These are phyloP conservation scores for Pulveroboletus sp. DNA, from an alignment of 768 basidiomycete genomes.

Conservation along the genomic window DNA sequence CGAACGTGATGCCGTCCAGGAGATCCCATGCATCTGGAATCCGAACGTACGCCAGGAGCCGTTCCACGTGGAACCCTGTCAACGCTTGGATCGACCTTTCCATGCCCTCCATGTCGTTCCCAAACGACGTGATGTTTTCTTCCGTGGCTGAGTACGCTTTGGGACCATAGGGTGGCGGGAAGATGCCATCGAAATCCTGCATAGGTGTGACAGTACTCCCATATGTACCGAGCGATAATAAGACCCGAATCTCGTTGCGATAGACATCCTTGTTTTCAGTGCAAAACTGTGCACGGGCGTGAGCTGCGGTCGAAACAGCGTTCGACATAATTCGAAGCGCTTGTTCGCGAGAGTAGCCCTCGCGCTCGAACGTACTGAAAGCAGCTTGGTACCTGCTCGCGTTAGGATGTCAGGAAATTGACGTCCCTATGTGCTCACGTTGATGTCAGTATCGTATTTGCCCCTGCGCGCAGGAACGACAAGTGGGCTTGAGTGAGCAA, in stretches of 20 bases:
- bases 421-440: constrained; percentile 42
- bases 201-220: constrained; percentile 62
- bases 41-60: constrained; percentile 50
- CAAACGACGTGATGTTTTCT: constrained; percentile 42
- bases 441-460: constrained; percentile 59
- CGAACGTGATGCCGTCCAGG: constrained; percentile 68
- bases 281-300: constrained; percentile 39
- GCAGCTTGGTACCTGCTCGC: constrained; percentile 61
- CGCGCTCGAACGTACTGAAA: constrained; percentile 45
- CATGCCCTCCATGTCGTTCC: constrained; percentile 29
- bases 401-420: neutral
- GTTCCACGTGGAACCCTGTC: constrained; percentile 56
- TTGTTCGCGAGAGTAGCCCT: constrained; percentile 43
- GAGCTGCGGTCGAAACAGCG: constrained; percentile 46
- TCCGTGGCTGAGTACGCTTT: constrained; percentile 33
- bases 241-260: constrained; percentile 40
- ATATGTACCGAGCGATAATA: constrained; percentile 70
- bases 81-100: constrained; percentile 47
- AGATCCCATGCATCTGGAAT: constrained; percentile 47
- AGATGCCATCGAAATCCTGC: constrained; percentile 71
- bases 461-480: constrained; percentile 60
- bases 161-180: constrained; percentile 74
- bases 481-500: constrained; percentile 54
- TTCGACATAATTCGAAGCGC: constrained; percentile 48
- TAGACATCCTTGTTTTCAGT: constrained; percentile 16